Evolutionary conservation across 192 early-diverging fungal species (phyloP).

Genomic region (Jimgerdemannia lactiflua): DNA sequence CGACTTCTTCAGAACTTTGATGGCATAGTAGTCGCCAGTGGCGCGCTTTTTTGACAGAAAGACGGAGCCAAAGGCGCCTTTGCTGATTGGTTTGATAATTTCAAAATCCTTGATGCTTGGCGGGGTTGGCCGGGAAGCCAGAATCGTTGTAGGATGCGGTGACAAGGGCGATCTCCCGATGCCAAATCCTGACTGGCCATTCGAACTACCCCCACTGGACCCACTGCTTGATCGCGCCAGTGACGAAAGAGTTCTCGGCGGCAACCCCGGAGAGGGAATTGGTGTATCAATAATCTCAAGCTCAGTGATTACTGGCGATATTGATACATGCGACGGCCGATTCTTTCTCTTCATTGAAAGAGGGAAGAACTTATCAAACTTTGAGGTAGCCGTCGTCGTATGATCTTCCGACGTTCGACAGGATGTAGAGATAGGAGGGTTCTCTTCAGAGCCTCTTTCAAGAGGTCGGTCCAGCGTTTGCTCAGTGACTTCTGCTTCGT

Average conservation of each 20-base stretch:
- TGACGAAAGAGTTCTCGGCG: slow-evolving; percentile 19
- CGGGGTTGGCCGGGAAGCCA: slow-evolving; percentile 45
- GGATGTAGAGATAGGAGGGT: neutral
- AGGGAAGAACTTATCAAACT: neutral
- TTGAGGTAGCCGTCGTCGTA: neutral
- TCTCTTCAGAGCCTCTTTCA: neutral
- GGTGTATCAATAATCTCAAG: slow-evolving; percentile 38
- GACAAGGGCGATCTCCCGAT: slow-evolving; percentile 22
- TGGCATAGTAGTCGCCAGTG: slow-evolving; percentile 86
- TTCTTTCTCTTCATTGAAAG: neutral
- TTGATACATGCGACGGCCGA: neutral
- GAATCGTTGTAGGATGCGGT: slow-evolving; percentile 28
- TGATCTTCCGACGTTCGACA: neutral
- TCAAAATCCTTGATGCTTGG: slow-evolving; percentile 88
- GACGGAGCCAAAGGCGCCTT: slow-evolving; percentile 87
- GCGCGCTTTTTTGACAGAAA: slow-evolving; percentile 81
- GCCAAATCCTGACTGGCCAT: slow-evolving; percentile 14
- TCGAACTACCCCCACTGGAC: slow-evolving; percentile 7
- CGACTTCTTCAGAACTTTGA: slow-evolving; percentile 82
- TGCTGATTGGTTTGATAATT: slow-evolving; percentile 88
- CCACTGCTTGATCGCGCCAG: slow-evolving; percentile 15
- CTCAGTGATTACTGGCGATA: slow-evolving; percentile 27
- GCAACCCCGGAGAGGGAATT: slow-evolving; percentile 24
- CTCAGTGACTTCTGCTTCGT: neutral
- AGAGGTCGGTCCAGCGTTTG: neutral